Base-by-base conservation (phyloP, 2,329 filamentous ascomycete genomes). In the Penicillium verrucosum region DNA sequence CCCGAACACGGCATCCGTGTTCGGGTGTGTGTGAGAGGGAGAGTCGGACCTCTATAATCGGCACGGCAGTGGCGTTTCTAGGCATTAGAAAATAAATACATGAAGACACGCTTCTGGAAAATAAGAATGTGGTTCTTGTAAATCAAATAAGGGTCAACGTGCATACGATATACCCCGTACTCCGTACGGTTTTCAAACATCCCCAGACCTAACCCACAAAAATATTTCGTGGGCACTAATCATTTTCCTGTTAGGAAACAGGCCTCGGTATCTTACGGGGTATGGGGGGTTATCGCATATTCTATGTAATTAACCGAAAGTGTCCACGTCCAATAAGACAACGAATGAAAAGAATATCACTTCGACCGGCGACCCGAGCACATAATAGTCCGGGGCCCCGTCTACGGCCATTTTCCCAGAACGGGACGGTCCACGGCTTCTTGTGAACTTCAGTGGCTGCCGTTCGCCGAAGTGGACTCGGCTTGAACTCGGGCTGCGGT, bases 301-400 rank as follows among this genome's bases (percentile, higher is more conserved):
- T 11, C 9, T 18, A 21, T 10, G 16, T 40, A 58, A 61, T 59
- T 60, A 54, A 38, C 60, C 60, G 59, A 18, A 5, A 32, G 16
- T 32, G 27, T 41, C 60, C 61, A 62, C 59, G 57, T 50, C 12
- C 32, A 14, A 42, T 16, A 16, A 12, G 12, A 14, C 27, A 42
- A 41, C 52, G 30, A 54, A 50, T 54, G 23, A 50, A 5, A 42
- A 5, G 30, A 43, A 40, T 18, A 5, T 41, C 30, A 25, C 40
- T 48, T 18, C 44, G 34, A 27, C 32, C 25, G n/a, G 32, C 25
- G 25, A 30, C 48, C 29, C 48, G 46, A 51, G 34, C 41, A 41
- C 32, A 51, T 38, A 21, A 40, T 59, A 64, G 58, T 62, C 61
- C 58, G 61, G 61, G 61, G 43, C 60, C 60, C 61, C 58, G 42